Evolutionary conservation across 1,139 yeast species (phyloP).

Genomic region (Saccharomycopsis phalli): DNA sequence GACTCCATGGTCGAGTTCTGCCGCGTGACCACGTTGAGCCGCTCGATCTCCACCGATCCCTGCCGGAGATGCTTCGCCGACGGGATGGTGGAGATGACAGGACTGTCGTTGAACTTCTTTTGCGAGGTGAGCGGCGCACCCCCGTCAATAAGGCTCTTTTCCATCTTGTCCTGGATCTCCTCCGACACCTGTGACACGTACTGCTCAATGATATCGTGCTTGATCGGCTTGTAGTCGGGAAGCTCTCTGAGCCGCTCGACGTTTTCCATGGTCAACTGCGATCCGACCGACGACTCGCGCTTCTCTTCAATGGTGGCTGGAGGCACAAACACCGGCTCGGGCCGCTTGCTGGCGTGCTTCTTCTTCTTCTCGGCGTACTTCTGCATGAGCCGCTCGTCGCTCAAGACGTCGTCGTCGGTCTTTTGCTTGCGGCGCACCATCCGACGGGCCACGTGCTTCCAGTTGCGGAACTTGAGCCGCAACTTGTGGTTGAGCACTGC

Average conservation of each 20-base stretch:
- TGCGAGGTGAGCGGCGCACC: neutral
- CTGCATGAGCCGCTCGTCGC: conserved; percentile 1
- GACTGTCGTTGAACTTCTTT: neutral
- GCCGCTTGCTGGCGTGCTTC: neutral
- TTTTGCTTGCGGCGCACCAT: neutral
- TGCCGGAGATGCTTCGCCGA: neutral
- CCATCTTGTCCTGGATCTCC: conserved; percentile 14
- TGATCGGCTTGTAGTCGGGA: conserved; percentile 14
- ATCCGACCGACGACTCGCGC: conserved; percentile 9
- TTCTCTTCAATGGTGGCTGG: neutral
- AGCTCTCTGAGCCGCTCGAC: conserved; percentile 8
- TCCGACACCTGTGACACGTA: conserved; percentile 15
- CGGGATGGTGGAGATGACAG: neutral
- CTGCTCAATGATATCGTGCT: conserved; percentile 14
- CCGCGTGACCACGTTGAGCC: neutral
- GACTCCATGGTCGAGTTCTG: neutral
- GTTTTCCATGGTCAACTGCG: conserved; percentile 15
- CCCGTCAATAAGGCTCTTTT: conserved; percentile 2
- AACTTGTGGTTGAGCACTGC: conserved; percentile 1
- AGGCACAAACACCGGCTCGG: neutral
- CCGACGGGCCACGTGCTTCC: conserved; percentile 5
- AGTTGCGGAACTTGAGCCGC: conserved; percentile 8
- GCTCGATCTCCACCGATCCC: conserved; percentile 1
- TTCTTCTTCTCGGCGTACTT: conserved; percentile 16
- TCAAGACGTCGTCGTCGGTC: neutral